Percentiles rank a stretch among this genome's conserved stretches.
phyloP scores from a whole-genome alignment of 2,329 filamentous ascomycete genomes.

The Trichoderma atrobrunneum region DNA sequence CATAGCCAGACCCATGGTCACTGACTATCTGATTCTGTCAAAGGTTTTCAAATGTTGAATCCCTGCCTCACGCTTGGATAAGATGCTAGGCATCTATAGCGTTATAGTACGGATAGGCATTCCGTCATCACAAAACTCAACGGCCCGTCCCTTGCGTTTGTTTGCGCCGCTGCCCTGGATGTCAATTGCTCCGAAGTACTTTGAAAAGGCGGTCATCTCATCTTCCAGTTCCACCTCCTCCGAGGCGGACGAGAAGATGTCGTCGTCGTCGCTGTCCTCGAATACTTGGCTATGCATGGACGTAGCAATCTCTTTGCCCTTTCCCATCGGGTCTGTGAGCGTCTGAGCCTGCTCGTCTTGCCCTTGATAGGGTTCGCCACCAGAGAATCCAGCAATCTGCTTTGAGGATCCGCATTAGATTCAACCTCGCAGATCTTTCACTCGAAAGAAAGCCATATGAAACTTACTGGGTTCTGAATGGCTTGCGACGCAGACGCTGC shows the following conservation, averaged over 20 bases:
- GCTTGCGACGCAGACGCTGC: not conserved
- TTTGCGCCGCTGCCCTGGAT: not conserved
- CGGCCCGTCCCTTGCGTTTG: not conserved
- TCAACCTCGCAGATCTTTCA: not conserved
- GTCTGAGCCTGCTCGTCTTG: not conserved
- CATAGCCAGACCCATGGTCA: not conserved
- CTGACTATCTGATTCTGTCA: not conserved
- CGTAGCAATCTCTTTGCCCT: not conserved
- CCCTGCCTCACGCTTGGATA: not conserved
- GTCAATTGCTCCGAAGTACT: not conserved
- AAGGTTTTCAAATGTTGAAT: not conserved
- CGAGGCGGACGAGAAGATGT: not conserved
- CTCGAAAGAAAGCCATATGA: not conserved
- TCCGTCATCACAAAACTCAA: constrained; percentile 12
- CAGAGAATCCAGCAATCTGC: not conserved
- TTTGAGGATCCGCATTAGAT: not conserved
- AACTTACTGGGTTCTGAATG: not conserved
- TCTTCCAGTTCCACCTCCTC: not conserved
- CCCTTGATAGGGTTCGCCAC: not conserved
- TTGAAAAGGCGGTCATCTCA: not conserved
- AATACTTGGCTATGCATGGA: constrained; percentile 13
- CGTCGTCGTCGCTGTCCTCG: constrained; percentile 8
- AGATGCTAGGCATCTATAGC: not conserved
- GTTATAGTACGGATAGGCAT: constrained; percentile 7
- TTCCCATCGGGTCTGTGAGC: not conserved